Evolutionary conservation across 2,329 filamentous ascomycete species (phyloP), one percentile per base, ranked within the genome.

Genomic region (Diaporthe vaccinii): DNA sequence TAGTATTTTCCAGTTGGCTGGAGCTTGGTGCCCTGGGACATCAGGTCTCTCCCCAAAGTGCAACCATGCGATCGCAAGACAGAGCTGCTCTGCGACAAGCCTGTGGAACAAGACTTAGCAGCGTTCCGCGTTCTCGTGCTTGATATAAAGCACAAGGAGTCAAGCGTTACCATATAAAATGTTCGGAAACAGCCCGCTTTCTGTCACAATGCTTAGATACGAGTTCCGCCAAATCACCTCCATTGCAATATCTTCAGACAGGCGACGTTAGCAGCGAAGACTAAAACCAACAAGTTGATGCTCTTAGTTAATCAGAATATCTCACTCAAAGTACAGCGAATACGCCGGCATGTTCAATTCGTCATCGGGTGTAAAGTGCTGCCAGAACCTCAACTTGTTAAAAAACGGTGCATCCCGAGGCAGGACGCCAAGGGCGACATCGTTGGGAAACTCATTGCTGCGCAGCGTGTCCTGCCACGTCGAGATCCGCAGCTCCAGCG

Each of bases 251-350:
- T 59, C 68, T 71, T 36, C 15, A 62, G 10, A 51, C 51, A 28
- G 8, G 14, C 12, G 20, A 9, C 7, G 20, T 67, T 67, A 51
- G 62, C 2, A 36, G 20, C 12, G 7, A 20, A 17, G 10, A n/a
- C 25, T 34, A 36, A 20, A 36, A 22, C 9, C 14, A 71, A 36
- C 10, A n/a, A 44, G 28, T n/a, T 34, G 28, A 44, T 20, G n/a
- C 8, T 36, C 17, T 44, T n/a, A 28, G 36, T 49, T 28, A 10
- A 7, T 3, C 14, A 58, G 1, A 22, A 25, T 36, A 25, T 49
- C 53, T 59, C 44, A 71, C 68, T 71, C 68, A 28, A 71, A 71
- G n/a, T 59, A 59, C 9, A 71, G 53, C 39, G 53, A 71, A 58
- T 71, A 71, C 12, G 20, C 53, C 34, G 68, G 53, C 8, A 17